Evolutionary conservation across 208 protist species (phyloP), one percentile per base, ranked within the genome.

Genomic region (Leishmania amazonensis): DNA sequence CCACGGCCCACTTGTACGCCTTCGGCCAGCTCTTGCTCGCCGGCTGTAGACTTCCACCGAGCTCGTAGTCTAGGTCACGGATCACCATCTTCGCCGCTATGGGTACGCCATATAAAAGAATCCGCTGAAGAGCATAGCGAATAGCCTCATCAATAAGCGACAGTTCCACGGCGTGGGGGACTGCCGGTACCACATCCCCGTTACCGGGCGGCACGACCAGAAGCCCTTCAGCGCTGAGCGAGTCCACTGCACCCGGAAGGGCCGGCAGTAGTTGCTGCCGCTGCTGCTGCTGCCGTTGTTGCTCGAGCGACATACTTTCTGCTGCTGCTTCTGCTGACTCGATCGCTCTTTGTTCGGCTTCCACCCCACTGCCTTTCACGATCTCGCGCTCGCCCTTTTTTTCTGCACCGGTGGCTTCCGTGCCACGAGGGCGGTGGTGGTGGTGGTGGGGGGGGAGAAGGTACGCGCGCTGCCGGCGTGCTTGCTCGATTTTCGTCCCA

Each of bases 1-100:
- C 80, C 11, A 89, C 35, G 4, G 82, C 86, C 74, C 74, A 79
- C 70, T 72, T 74, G 65, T 77, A 75, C 31, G 77, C 79, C 45
- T 81, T 40, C 9, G 9, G 8, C 49, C 78, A 89, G 45, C 62
- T 79, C 13, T 47, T 76, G 64, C 87, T 78, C 8, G 35, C 21
- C 0, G 86, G 86, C 35, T 42, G 21, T 35, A 71, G 76, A 24
- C 71, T 78, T 24, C 76, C 79, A 54, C 86, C 85, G 2, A 81
- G 80, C 0, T 83, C 72, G 79, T 64, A 80, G 8, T 60, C 57
- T 45, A 86, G 38, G 24, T 38, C 28, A 21, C 53, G 60, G 67
- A 88, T 83, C 64, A 51, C 31, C 1, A 11, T 17, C 0, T 60
- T 15, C 35, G 81, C 85, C 2, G 79, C 79, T 76, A 72, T 70